Conservation (phyloP, 2,329 filamentous ascomycete genomes). For the Dactylellina parvicollis region DNA sequence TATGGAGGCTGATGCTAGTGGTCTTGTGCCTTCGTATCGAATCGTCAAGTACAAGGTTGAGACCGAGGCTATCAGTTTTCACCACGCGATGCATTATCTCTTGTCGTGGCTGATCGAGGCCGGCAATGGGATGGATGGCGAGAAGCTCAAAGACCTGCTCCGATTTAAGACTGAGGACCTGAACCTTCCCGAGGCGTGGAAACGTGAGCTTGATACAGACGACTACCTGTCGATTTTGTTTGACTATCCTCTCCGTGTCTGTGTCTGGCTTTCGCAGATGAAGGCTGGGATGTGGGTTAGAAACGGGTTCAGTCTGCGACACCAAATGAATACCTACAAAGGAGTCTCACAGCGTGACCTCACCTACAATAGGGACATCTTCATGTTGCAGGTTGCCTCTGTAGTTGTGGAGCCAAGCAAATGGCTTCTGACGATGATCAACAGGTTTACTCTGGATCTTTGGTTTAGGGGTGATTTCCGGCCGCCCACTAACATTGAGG, state of each 20-base stretch:
- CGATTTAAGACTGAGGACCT: constrained; percentile 78
- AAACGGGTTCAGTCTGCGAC: constrained; percentile 92
- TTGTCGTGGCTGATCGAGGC: constrained; percentile 95
- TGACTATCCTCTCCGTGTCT: constrained; percentile 91
- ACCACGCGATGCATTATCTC: constrained; percentile 95
- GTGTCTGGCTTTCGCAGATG: constrained; percentile 97
- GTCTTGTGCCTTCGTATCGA: constrained; percentile 65
- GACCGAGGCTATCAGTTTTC: constrained; percentile 91
- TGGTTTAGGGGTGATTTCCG: constrained; percentile 89
- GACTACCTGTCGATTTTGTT: constrained; percentile 88
- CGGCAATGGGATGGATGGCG: constrained; percentile 76
- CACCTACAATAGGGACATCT: constrained; percentile 92
- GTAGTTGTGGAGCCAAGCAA: constrained; percentile 84
- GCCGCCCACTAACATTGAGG: constrained; percentile 79
- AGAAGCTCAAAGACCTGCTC: constrained; percentile 74
- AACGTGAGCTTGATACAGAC: constrained; percentile 72
- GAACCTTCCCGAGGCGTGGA: constrained; percentile 71
- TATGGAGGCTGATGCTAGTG: constrained; percentile 45
- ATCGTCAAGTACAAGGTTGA: constrained; percentile 90
- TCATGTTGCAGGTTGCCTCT: constrained; percentile 88
- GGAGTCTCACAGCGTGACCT: constrained; percentile 90
- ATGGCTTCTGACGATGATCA: constrained; percentile 87
- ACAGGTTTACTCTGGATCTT: constrained; percentile 85
- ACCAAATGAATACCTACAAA: constrained; percentile 93
- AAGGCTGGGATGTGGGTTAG: constrained; percentile 98